Evolutionary conservation across 768 basidiomycete genomes (phyloP), one percentile per base, ranked within the genome.

Genomic region (Cystofilobasidium macerans): DNA sequence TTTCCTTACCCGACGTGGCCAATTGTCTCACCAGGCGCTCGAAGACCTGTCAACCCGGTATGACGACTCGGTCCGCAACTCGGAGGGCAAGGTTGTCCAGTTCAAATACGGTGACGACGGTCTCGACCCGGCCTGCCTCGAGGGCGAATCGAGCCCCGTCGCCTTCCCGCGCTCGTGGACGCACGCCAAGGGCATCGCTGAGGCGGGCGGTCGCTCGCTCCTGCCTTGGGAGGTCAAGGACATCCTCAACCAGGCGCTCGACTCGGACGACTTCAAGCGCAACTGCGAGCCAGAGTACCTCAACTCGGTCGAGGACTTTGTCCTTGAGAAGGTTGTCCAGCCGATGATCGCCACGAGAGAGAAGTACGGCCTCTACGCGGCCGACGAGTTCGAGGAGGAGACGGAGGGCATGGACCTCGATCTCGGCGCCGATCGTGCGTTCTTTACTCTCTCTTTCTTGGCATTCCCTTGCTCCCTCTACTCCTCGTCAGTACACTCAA

Each of bases 101-200:
- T 99, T 99, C 78, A 81, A 82, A 35, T 99, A 95, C 71, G 95
- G 95, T 36, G 93, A 95, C 72, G 95, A 99, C 74, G 93, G 91
- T 59, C 80, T 99, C 38, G 95, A 99, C 75, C 95, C 95, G 1
- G 93, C 91, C 54, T 91, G 88, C 72, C 80, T 98, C 33, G 95
- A 98, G 77, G 93, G 92, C 42, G 95, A 97, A 71, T 88, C 89
- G 12, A 87, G 88, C 70, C 95, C 95, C 2, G 83, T 97, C 64
- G 93, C 95, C 70, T 87, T 91, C 69, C 81, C 84, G 56, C 82
- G 95, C 58, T 86, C 88, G 32, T 89, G 93, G 86, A 83, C 78
- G 42, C 92, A 95, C 77, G 86, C 90, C 64, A 79, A 80, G 72
- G 83, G 86, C 9, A 81, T 85, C 22, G 83, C 82, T 80, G 85